Evolutionary conservation across 2,329 filamentous ascomycete genomes (phyloP), one percentile per base, ranked within the genome.

Genomic region (Alternaria triticina): DNA sequence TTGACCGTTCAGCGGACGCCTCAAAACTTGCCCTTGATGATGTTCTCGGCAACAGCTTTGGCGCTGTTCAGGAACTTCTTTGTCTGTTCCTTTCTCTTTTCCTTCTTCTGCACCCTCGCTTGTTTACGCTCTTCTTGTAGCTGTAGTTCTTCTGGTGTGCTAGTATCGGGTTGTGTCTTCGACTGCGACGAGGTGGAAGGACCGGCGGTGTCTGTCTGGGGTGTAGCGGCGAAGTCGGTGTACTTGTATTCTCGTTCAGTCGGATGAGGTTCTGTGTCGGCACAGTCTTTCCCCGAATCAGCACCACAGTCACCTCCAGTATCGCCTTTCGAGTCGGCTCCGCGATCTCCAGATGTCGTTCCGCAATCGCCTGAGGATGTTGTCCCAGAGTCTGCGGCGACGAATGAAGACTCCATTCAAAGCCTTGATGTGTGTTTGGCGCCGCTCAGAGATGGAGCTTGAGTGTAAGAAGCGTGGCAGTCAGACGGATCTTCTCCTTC

Each of bases 11-110:
- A 25, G 1, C 5, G 0, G 22, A 11, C 2, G 11, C 3, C n/a
- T 44, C 36, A 54, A n/a, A 54, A 54, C 52, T 54, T 54, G n/a
- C 52, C 52, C 5, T 44, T 44, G 36, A 44, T 13, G 23, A 54
- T 54, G 22, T 28, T 54, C 25, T 13, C 23, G 7, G 52, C 23
- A 12, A 20, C 25, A 10, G 11, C 2, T 28, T 28, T 54, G 52
- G 17, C 36, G 5, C 6, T 44, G 23, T 52, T 23, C 20, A 52
- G 8, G 2, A 40, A 13, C 6, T 12, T 52, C 8, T 22, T 52
- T 25, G 49, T 33, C 20, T 17, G 15, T 3, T 52, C 49, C 2
- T 40, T 52, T 11, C 49, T 36, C 6, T 52, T 33, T 11, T 36
- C 33, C 13, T 7, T 36, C 28, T 52, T 36, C 12, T 36, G 49